Evolutionary conservation across 805 yeast genomes (phyloP).

Genomic region (Maudiozyma turicensis): DNA sequence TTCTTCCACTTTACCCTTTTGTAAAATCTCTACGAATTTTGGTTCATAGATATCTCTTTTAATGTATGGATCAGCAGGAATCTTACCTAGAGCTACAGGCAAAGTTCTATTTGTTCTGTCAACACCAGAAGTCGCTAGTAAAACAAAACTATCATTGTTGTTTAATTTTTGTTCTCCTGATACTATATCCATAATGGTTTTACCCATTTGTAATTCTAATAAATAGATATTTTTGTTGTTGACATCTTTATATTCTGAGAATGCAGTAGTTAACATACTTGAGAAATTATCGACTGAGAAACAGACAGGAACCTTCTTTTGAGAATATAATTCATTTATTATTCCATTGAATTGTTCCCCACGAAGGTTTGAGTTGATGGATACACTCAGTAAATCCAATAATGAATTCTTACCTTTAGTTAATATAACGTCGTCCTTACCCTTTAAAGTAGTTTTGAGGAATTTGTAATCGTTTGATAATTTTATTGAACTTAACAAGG

Average conservation of each 20-base stretch:
- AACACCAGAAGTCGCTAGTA: conserved; percentile 52
- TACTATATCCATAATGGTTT: conserved; percentile 42
- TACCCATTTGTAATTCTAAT: conserved; percentile 54
- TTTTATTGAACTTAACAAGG: conserved; percentile 28
- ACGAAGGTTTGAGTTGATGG: conserved; percentile 31
- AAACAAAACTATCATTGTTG: conserved; percentile 47
- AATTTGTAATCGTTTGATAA: conserved; percentile 30
- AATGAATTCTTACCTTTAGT: conserved; percentile 28
- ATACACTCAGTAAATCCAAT: conserved; percentile 34
- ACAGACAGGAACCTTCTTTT: conserved; percentile 45
- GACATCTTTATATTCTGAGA: conserved; percentile 51
- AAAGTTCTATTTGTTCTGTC: conserved; percentile 47
- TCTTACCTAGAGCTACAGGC: conserved; percentile 46
- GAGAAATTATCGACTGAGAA: conserved; percentile 71
- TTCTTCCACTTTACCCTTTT: conserved; percentile 29
- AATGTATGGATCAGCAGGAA: conserved; percentile 47
- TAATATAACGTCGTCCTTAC: conserved; percentile 19
- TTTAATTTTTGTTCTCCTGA: conserved; percentile 43
- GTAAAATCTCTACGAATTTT: conserved; percentile 41
- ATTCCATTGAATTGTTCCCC: conserved; percentile 44
- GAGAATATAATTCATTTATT: conserved; percentile 45
- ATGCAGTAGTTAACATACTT: conserved; percentile 43
- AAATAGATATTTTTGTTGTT: conserved; percentile 48
- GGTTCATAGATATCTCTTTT: conserved; percentile 41
- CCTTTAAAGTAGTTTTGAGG: conserved; percentile 26